These are phyloP conservation scores for Heracleum sosnowskyi DNA, from an alignment of 129 eudicot species.

Conservation along the genomic window DNA sequence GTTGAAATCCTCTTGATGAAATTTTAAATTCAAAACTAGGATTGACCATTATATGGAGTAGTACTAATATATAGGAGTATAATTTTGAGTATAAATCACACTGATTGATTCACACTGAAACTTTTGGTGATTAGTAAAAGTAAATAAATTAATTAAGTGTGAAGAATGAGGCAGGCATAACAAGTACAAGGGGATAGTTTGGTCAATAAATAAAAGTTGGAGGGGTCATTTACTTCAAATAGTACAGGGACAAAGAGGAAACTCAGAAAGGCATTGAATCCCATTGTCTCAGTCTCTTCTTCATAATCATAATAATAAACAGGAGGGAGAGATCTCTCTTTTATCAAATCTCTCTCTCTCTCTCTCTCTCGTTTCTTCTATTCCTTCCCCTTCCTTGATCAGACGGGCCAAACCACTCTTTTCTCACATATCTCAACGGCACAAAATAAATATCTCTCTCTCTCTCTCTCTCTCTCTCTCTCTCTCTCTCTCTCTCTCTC, in stretches of 20 bases:
- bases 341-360: not conserved
- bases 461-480: not conserved
- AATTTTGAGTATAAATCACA: not conserved
- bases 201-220: not conserved
- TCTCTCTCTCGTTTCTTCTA: not conserved
- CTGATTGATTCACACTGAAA: conserved; percentile 2
- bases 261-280: conserved; percentile 33
- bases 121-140: not conserved
- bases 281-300: conserved; percentile 10
- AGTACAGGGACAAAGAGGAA: conserved; percentile 40
- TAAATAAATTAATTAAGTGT: not conserved
- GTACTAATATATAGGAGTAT: too few relatives aligned
- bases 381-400: conserved; percentile 10
- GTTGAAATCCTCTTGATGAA: too few relatives aligned
- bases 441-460: conserved; percentile 1
- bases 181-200: not conserved
- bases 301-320: not conserved
- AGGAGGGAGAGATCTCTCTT: not conserved
- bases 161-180: not conserved
- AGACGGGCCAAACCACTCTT: conserved; percentile 24
- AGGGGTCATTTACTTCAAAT: not conserved
- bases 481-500: conserved; percentile 8
- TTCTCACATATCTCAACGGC: conserved; percentile 21
- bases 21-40: too few relatives aligned
- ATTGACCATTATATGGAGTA: too few relatives aligned